Evolutionary conservation across 495 filamentous ascomycete species (phyloP).

Genomic region (Rusavskia elegans): DNA sequence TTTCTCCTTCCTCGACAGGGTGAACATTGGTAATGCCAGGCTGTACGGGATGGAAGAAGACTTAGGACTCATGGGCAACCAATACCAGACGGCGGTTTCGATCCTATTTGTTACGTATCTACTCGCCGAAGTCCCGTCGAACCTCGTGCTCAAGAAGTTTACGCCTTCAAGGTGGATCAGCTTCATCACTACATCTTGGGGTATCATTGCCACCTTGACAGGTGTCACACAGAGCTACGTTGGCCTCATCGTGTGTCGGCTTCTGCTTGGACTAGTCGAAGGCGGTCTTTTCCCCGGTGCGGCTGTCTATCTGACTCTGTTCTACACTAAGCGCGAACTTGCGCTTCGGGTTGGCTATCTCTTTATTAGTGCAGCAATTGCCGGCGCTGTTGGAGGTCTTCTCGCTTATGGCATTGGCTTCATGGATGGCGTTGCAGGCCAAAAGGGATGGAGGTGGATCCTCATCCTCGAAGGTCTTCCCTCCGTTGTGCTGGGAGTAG

Average conservation of each 20-base stretch:
- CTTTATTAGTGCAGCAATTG: conserved; percentile 60
- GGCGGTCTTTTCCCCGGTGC: conserved; percentile 39
- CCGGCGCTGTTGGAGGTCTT: conserved; percentile 61
- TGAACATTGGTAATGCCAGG: conserved; percentile 66
- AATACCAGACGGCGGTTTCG: conserved; percentile 55
- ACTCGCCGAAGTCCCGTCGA: conserved; percentile 45
- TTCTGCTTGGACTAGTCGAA: conserved; percentile 40
- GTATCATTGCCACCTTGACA: conserved; percentile 51
- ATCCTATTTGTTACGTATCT: conserved; percentile 60
- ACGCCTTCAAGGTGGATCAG: conserved; percentile 53
- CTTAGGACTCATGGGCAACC: conserved; percentile 39
- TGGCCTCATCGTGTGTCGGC: conserved; percentile 35
- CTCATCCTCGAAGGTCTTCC: conserved; percentile 60
- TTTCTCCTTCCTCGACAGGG: conserved; percentile 49
- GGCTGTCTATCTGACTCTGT: conserved; percentile 55
- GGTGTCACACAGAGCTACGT: conserved; percentile 46
- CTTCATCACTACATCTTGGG: conserved; percentile 49
- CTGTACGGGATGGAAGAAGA: conserved; percentile 55
- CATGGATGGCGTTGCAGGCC: conserved; percentile 47
- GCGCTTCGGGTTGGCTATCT: conserved; percentile 61
- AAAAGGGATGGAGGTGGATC: conserved; percentile 38
- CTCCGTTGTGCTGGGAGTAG: conserved; percentile 44
- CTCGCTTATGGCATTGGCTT: conserved; percentile 28
- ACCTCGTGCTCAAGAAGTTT: conserved; percentile 47
- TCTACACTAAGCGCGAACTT: conserved; percentile 59